A percentile compares a stretch with the other conserved stretches of the same genome.
Evolutionary conservation across 2,329 filamentous ascomycete species (phyloP).

Genomic region (Endothia cerciana): DNA sequence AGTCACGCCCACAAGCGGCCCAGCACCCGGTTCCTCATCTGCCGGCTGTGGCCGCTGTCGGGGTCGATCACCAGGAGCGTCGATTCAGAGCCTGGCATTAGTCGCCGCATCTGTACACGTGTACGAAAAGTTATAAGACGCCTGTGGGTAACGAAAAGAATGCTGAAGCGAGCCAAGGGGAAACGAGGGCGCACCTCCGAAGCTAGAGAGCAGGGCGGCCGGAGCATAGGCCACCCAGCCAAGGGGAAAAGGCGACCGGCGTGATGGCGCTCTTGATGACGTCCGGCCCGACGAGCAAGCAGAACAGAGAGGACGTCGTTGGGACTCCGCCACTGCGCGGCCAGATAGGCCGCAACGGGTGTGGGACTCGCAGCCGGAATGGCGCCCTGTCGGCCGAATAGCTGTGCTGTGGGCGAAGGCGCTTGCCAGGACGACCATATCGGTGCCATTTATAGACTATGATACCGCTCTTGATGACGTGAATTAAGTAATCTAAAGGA

Average conservation of each 20-base stretch:
- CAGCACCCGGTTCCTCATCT: too few species aligned
- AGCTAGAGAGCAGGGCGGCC: constrained; percentile 10
- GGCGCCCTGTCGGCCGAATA: constrained; percentile 3
- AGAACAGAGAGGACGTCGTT: constrained; percentile 18
- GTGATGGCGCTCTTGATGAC: constrained; percentile 18
- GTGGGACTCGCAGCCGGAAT: constrained; percentile 10
- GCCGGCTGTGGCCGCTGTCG: constrained; percentile 5
- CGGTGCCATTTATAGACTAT: too few species aligned
- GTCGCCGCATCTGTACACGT: constrained; percentile 5
- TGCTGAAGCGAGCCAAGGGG: not conserved
- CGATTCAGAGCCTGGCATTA: constrained; percentile 10
- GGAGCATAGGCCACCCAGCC: constrained; percentile 18
- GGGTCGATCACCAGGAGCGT: not conserved
- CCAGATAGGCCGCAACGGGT: constrained; percentile 13
- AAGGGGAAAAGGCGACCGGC: constrained; percentile 19
- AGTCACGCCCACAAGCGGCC: too few species aligned
- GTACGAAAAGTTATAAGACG: not conserved
- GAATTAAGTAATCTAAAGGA: too few species aligned
- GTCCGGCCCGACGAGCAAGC: constrained; percentile 13
- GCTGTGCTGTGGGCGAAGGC: constrained; percentile 3
- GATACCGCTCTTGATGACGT: too few species aligned
- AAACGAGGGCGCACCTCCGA: constrained; percentile 8
- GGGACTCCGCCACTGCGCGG: constrained; percentile 14
- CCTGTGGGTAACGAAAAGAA: not conserved
- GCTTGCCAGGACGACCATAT: not conserved